A percentile compares a stretch with the other conserved stretches of the same genome.
Conservation (phyloP, 2,329 filamentous ascomycete species). For the Fusarium sp. region DNA sequence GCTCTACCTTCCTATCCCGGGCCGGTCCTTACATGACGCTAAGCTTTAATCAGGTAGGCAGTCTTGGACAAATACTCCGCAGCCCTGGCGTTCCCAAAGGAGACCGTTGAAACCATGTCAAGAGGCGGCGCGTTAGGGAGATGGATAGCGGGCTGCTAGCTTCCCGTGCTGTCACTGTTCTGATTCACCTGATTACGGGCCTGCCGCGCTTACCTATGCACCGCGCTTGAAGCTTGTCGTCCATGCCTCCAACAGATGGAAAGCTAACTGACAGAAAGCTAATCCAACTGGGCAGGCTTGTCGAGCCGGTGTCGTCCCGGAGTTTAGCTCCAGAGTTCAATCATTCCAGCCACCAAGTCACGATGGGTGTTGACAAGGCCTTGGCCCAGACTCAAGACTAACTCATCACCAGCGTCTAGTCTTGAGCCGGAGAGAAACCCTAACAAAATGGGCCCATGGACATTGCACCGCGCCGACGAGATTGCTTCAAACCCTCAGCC, state of each 20-base stretch:
- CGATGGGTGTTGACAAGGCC: not conserved
- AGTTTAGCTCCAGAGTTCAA: not conserved
- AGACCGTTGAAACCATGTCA: slow-evolving; percentile 3
- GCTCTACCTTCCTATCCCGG: slow-evolving; percentile 1
- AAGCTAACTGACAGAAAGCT: not conserved
- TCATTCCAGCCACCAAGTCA: not conserved
- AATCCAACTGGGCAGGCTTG: not conserved
- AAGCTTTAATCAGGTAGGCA: not conserved
- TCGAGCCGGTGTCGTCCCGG: not conserved
- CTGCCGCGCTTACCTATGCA: not conserved
- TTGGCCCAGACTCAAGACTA: not conserved
- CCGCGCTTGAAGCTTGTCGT: not conserved
- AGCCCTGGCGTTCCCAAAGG: not conserved
- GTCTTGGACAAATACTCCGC: not conserved
- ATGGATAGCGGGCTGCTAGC: not conserved
- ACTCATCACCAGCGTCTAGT: not conserved
- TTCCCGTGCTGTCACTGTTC: not conserved
- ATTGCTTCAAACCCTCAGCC: not conserved
- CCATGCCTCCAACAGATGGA: not conserved
- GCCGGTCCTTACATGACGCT: not conserved
- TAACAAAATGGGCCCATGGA: not conserved
- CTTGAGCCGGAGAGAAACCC: not conserved
- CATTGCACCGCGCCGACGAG: not conserved
- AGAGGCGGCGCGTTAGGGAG: not conserved
- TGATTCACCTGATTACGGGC: not conserved